phyloP scores from a whole-genome alignment of 768 basidiomycete species.

The Asterophora parasitica region DNA sequence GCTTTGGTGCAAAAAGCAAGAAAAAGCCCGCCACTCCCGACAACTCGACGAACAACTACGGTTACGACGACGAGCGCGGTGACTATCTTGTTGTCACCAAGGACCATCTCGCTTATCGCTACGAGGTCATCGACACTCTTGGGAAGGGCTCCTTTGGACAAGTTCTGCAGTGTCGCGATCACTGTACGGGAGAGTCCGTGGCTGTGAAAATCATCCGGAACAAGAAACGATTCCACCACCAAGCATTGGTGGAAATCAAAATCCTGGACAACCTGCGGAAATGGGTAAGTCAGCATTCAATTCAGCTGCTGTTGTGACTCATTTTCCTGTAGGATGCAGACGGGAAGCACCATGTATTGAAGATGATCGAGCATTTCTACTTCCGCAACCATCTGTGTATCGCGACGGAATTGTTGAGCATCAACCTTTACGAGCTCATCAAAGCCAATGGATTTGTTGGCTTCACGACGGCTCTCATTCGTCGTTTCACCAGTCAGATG shows the following conservation, averaged over 20 bases:
- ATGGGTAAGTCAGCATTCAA: constrained; percentile 63
- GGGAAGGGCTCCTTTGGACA: constrained; percentile 99
- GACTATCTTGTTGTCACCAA: constrained; percentile 88
- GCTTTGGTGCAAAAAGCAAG: constrained; percentile 68
- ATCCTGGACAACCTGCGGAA: constrained; percentile 93
- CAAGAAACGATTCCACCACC: constrained; percentile 98
- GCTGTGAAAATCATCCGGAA: constrained; percentile 99
- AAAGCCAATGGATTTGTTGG: constrained; percentile 98
- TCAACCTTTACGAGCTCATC: constrained; percentile 98
- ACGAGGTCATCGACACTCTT: constrained; percentile 86
- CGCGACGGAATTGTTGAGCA: constrained; percentile 95
- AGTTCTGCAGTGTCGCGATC: constrained; percentile 92
- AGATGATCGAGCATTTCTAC: constrained; percentile 98
- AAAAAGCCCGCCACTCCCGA: constrained; percentile 81
- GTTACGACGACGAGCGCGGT: constrained; percentile 97
- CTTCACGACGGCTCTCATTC: constrained; percentile 93
- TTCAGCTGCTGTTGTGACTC: constrained; percentile 1
- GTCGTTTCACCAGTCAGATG: constrained; percentile 96
- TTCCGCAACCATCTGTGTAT: constrained; percentile 98
- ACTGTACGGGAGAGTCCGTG: constrained; percentile 91
- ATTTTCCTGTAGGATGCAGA: constrained; percentile 70
- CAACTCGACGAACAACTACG: constrained; percentile 77
- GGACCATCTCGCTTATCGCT: constrained; percentile 97
- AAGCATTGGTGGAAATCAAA: constrained; percentile 98
- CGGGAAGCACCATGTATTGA: constrained; percentile 95